Evolutionary conservation across 108 stramenopile genomes (phyloP).

Genomic region (Parmales sp.): DNA sequence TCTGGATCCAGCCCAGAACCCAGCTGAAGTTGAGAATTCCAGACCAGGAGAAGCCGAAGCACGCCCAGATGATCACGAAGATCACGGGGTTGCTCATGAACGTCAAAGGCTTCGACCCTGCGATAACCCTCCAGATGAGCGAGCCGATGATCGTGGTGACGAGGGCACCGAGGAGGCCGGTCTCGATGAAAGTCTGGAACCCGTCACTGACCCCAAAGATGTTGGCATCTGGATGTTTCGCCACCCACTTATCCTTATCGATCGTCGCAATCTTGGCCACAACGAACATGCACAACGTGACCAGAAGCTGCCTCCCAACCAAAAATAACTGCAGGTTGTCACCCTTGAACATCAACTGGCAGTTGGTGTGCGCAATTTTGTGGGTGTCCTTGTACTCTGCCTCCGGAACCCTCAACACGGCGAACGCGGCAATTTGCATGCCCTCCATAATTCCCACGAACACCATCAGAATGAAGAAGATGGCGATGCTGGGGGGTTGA

Average conservation of each 20-base stretch:
- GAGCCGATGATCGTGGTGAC: slow-evolving; percentile 58
- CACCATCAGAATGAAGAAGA: slow-evolving; percentile 57
- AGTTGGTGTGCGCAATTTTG: slow-evolving; percentile 41
- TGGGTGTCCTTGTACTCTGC: slow-evolving; percentile 20
- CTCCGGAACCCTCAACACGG: slow-evolving; percentile 48
- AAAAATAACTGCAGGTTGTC: slow-evolving; percentile 57
- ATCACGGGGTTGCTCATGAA: slow-evolving; percentile 50
- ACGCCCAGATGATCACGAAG: slow-evolving; percentile 24
- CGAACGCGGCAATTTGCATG: slow-evolving; percentile 69
- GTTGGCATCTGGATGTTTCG: slow-evolving; percentile 15
- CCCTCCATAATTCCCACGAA: slow-evolving; percentile 58
- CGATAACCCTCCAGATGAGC: slow-evolving; percentile 55
- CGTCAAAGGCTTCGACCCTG: slow-evolving; percentile 47
- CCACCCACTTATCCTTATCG: no score
- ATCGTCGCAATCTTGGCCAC: slow-evolving; percentile 51
- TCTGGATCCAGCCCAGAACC: no score
- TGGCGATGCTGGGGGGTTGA: slow-evolving; percentile 22
- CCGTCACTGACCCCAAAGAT: slow-evolving; percentile 43
- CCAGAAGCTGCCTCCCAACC: slow-evolving; percentile 60
- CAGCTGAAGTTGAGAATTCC: no score
- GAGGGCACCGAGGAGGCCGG: slow-evolving; percentile 52
- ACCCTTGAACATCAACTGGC: slow-evolving; percentile 42
- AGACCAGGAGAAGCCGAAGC: slow-evolving; percentile 22
- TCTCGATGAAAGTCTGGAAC: slow-evolving; percentile 50
- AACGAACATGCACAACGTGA: slow-evolving; percentile 54